Evolutionary conservation across 768 basidiomycete species (phyloP).

Genomic region (Panellus pusillus): DNA sequence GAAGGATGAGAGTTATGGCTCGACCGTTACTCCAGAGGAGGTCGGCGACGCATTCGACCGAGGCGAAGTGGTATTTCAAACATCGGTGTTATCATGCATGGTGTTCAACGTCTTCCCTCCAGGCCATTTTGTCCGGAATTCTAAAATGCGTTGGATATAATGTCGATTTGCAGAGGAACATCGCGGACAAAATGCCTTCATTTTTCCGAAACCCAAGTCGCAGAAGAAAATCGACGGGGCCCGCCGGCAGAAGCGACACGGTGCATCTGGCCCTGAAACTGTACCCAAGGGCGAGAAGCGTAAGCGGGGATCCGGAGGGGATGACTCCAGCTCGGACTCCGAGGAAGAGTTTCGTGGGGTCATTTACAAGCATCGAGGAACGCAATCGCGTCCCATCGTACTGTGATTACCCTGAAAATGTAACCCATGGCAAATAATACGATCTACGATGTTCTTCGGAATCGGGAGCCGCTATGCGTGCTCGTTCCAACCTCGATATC

Average conservation of each 20-base stretch:
- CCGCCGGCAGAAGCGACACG: not conserved
- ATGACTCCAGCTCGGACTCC: not conserved
- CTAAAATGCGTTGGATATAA: slow-evolving; percentile 6
- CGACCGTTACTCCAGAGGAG: no score
- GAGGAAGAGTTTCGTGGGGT: not conserved
- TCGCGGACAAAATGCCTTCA: slow-evolving; percentile 1
- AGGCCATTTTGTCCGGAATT: slow-evolving; percentile 2
- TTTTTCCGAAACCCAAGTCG: slow-evolving; percentile 1
- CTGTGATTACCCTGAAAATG: not conserved
- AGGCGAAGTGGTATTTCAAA: no score
- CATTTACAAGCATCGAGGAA: slow-evolving; percentile 2
- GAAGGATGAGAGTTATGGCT: no score
- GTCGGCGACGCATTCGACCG: no score
- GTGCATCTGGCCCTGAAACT: not conserved
- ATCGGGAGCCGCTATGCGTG: not conserved
- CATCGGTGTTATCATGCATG: no score
- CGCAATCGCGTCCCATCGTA: slow-evolving; percentile 4
- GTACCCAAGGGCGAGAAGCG: not conserved
- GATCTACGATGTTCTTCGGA: not conserved
- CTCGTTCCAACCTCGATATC: not conserved
- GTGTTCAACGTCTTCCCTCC: no score
- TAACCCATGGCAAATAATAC: no score
- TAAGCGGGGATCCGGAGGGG: not conserved
- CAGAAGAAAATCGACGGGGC: not conserved
- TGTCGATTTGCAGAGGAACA: not conserved